phyloP scores from a whole-genome alignment of 2,329 filamentous ascomycete species.

The Nannizziopsis arthrosporioides region DNA sequence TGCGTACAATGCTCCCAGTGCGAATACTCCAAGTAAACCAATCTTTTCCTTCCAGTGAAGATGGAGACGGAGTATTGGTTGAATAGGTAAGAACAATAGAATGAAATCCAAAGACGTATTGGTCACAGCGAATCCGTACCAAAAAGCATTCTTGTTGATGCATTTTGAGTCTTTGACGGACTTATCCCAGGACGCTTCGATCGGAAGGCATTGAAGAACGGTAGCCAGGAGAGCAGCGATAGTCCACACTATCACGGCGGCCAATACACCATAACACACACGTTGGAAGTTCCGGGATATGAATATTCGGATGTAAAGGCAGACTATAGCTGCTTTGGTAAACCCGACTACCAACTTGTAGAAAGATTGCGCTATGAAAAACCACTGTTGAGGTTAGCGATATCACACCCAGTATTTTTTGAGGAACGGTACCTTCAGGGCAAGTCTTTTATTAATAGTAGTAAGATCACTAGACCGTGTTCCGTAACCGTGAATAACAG shows the following conservation, averaged over 20 bases:
- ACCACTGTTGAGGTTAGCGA: constrained; percentile 27
- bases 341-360: constrained; percentile 46
- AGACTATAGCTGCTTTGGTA: constrained; percentile 43
- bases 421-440: constrained; percentile 17
- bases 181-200: constrained; percentile 19
- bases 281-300: constrained; percentile 36
- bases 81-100: constrained; percentile 19
- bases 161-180: constrained; percentile 17
- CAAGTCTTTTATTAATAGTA: constrained; percentile 2
- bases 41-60: constrained; percentile 16
- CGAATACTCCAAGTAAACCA: constrained; percentile 17
- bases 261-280: constrained; percentile 33
- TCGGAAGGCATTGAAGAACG: constrained; percentile 18
- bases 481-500: constrained; percentile 23
- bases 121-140: constrained; percentile 18
- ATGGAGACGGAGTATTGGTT: constrained; percentile 15
- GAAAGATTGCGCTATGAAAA: constrained; percentile 42
- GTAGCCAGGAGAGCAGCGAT: constrained; percentile 17
- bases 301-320: constrained; percentile 46
- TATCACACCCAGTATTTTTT: neutral
- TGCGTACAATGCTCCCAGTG: constrained; percentile 18
- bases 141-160: constrained; percentile 16
- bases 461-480: constrained; percentile 16
- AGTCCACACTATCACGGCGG: constrained; percentile 35
- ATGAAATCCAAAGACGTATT: constrained; percentile 20